These are phyloP conservation scores for Pichia sp. DNA, from an alignment of 1,139 yeast genomes.

Conservation along the genomic window DNA sequence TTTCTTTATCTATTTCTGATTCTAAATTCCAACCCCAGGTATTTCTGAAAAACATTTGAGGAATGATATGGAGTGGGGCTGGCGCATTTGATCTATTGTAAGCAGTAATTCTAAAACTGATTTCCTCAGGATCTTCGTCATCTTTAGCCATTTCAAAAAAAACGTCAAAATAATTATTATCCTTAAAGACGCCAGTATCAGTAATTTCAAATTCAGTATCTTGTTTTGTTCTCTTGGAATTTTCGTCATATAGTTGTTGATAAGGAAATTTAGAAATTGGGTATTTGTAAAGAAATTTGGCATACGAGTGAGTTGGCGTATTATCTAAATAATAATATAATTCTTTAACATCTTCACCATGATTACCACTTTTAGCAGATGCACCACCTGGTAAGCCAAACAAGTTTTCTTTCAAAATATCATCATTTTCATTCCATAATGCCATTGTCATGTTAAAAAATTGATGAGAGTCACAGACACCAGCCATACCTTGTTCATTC, in stretches of 20 bases:
- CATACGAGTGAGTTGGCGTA: constrained; percentile 89
- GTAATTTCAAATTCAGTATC: constrained; percentile 67
- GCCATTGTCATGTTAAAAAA: constrained; percentile 71
- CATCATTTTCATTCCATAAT: constrained; percentile 89
- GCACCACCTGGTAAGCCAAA: constrained; percentile 83
- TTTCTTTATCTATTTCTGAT: constrained; percentile 44
- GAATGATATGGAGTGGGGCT: constrained; percentile 83
- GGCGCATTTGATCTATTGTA: constrained; percentile 77
- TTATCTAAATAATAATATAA: constrained; percentile 82
- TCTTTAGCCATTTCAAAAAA: constrained; percentile 89
- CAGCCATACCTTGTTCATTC: constrained; percentile 97
- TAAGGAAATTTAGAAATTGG: constrained; percentile 86
- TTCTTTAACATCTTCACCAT: constrained; percentile 93
- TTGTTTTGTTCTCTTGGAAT: constrained; percentile 55
- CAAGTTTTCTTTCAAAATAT: constrained; percentile 76
- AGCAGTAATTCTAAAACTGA: constrained; percentile 81
- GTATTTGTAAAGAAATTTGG: constrained; percentile 88
- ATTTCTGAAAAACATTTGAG: constrained; percentile 82
- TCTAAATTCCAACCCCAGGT: constrained; percentile 88
- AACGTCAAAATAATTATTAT: constrained; percentile 81
- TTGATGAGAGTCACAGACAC: constrained; percentile 84
- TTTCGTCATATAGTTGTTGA: constrained; percentile 63
- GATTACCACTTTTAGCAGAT: constrained; percentile 94
- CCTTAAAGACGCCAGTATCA: constrained; percentile 72
- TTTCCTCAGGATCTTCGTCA: constrained; percentile 73